Base-by-base conservation (phyloP, 2,329 filamentous ascomycete genomes). In the Aspergillus viridinutans region DNA sequence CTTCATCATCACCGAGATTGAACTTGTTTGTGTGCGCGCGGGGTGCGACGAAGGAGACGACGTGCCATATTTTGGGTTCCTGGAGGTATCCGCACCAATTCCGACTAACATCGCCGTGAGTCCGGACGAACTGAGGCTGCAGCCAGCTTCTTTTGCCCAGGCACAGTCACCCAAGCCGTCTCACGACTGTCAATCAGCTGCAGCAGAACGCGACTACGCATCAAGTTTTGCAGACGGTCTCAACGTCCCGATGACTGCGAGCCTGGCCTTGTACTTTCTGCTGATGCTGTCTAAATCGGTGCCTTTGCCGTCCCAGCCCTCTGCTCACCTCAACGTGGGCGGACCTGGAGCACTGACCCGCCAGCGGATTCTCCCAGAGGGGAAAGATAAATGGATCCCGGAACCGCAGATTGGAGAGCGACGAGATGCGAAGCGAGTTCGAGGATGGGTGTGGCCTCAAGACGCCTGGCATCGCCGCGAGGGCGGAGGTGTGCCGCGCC, bases 1-100 rank as follows among this genome's bases (percentile, higher is more conserved):
- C 54, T 97, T 96, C 80, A 93, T 97, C 74, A 86, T 97, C 69
- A 97, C 91, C 1, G 93, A 97, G 76, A 96, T 96, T 66, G 93
- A 97, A 77, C 86, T 97, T 8, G 87, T 97, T 42, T 86, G 94
- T 65, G 91, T 96, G 1, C 90, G 92, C 67, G 90, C 89, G 63
- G 92, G 92, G 53, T 78, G 76, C 56, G 76, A 84, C 72, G 64
- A 87, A 82, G 67, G 68, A 28, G 76, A 77, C 49, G 76, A 81
- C 43, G 85, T 86, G 1, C 92, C 92, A 0, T 86, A 91, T 71
- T 97, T 96, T 69, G 92, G 93, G n/a, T 90, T 87, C 73, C 80
- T 97, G 4, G 92, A 97, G 73, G 82, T 96, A 28, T 79, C 82
- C 0, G 69, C 81, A 0, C 79, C 84, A 0, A 83, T 87, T 54